Evolutionary conservation across 2,329 filamentous ascomycete species (phyloP), one percentile per base, ranked within the genome.

Genomic region (Aureobasidium lini): DNA sequence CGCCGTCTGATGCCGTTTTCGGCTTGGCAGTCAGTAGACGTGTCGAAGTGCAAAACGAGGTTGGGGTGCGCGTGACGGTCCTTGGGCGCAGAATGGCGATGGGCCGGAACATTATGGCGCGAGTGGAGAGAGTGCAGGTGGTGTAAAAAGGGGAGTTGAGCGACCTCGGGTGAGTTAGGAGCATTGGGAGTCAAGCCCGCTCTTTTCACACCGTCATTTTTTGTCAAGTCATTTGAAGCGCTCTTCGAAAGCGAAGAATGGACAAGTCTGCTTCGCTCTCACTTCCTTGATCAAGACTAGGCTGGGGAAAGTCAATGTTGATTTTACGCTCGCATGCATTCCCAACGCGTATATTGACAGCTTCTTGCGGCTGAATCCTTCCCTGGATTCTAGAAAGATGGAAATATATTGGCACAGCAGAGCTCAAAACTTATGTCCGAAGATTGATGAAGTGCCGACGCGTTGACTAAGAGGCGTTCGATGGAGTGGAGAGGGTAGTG

Each of bases 281-380:
- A 31, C 47, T 49, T 48, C 29, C 46, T 48, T 34, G n/a, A 32
- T 48, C 46, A 11, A 49, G 47, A 37, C 16, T 49, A 49, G 32
- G 32, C 23, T 28, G 15, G 31, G 46, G 28, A 23, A 34, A 32
- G 16, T 6, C 47, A 50, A 32, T 32, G 32, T 15, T 42, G 36
- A 34, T 7, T 54, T 18, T 42, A 31, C 32, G 29, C 11, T 23
- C 37, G 18, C n/a, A 54, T 34, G 37, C 50, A 54, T 54, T 42
- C 29, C n/a, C 37, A 54, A 54, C 50, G 50, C 50, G 37, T 34
- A 32, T 54, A 54, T 54, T 54, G 39, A n/a, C 16, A 29, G 4
- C 23, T 53, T n/a, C 29, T 39, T 54, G 50, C 50, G 50, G 50
- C 50, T 53, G 15, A 53, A 28, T 32, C 23, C 15, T 53, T 42